Percentiles rank a stretch among this genome's conserved stretches.
Evolutionary conservation across 139 green algal genomes (phyloP).

Genomic region (Eudorina sp.): DNA sequence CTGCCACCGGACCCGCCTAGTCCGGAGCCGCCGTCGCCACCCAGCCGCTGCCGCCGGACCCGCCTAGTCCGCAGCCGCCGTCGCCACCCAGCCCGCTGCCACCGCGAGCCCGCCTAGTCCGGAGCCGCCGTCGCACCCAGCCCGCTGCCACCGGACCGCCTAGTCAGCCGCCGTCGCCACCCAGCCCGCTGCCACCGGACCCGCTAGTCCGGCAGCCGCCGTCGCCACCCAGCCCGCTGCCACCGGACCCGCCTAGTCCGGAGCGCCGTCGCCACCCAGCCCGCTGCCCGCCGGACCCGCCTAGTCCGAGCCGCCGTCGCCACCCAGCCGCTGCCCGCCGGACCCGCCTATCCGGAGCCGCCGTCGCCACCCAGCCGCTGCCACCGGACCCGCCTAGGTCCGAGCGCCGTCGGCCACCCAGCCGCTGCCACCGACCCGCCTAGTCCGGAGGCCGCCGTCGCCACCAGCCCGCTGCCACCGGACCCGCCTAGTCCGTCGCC

Average conservation of each 20-base stretch:
- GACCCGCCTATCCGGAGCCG: too few relatives aligned
- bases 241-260: neutral
- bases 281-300: neutral
- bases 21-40: neutral
- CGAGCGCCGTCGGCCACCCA: too few relatives aligned
- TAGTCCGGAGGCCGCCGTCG: neutral
- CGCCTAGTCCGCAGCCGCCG: neutral
- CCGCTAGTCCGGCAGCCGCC: too few relatives aligned
- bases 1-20: neutral
- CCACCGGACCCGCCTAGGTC: too few relatives aligned
- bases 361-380: too few relatives aligned
- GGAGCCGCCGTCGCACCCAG: too few relatives aligned
- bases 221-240: neutral
- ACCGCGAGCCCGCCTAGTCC: neutral
- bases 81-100: neutral
- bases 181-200: too few relatives aligned
- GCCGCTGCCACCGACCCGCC: neutral
- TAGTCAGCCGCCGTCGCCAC: too few relatives aligned
- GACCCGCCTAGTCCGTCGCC: too few relatives aligned
- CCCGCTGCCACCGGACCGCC: too few relatives aligned
- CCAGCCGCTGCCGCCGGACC: neutral
- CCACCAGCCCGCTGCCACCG: too few relatives aligned
- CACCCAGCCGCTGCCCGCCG: too few relatives aligned
- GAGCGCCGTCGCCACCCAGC: neutral
- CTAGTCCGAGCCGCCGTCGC: neutral